Evolutionary conservation across 441 rosid genomes (phyloP), one percentile per base, ranked within the genome.

Genomic region (Bruguiera hainesii): DNA sequence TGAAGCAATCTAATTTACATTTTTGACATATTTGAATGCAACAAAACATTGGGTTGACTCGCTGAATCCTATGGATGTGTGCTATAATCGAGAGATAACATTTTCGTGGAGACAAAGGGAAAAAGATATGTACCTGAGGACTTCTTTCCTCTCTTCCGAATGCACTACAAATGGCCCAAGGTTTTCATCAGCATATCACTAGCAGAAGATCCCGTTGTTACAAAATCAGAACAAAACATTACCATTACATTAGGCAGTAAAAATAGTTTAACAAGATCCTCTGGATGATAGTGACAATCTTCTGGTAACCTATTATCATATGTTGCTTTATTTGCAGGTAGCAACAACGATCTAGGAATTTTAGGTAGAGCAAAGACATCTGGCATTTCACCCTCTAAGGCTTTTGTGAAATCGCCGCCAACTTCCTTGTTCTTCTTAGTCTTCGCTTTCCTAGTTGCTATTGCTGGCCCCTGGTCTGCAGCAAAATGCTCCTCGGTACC

Each of bases 241-340:
- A 92, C 99, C 98, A 82, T 84, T 56, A 79, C 76, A 65, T 88
- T 80, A 10, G 99, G 97, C 29, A 88, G 81, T 77, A 92, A 88
- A 81, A 92, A 95, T 64, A 95, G 78, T 79, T 90, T 95, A 61
- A 90, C 85, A 58, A 95, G 91, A 80, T 83, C 71, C 80, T 89
- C 96, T 50, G 99, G 99, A 73, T 90, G 97, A 73, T 90, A 95
- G 75, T 95, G 97, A 73, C 91, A 90, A 85, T 92, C 99, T 84
- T 92, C 98, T 10, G 98, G 99, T 42, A 95, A 83, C 68, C 71
- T 85, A 59, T 88, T 86, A 66, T 75, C 82, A 74, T 85, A 80
- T 60, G 84, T 83, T 69, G 75, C 59, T 83, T 90, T 81, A 73
- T 66, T 89, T 71, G 87, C 87, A 71, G 96, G 91, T 61, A 89